phyloP scores from a whole-genome alignment of 1,139 yeast species.

The Geotrichum carabidarum region DNA sequence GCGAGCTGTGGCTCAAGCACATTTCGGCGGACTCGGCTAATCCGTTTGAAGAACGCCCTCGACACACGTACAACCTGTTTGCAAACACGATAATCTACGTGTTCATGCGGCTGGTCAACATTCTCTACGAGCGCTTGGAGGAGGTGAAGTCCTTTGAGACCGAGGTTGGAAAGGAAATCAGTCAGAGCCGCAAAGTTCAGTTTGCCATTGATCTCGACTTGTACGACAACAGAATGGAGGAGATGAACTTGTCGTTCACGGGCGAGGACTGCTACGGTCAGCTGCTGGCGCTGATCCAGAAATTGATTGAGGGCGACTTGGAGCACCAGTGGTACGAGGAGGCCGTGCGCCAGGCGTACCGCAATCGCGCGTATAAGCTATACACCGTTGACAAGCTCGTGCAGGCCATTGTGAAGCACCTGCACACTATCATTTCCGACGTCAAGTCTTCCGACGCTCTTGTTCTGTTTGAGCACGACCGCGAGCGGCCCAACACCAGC shows the following conservation, averaged over 20 bases:
- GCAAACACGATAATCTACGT: conserved; percentile 89
- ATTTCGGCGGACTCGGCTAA: conserved; percentile 12
- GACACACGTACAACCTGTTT: conserved; percentile 63
- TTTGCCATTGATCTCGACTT: conserved; percentile 87
- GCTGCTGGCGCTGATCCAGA: conserved; percentile 64
- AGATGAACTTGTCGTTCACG: conserved; percentile 67
- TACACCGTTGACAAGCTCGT: conserved; percentile 92
- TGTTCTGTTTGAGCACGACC: conserved; percentile 74
- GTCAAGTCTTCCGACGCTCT: conserved; percentile 77
- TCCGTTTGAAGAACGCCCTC: conserved; percentile 18
- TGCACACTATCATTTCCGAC: conserved; percentile 75
- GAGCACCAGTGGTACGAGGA: conserved; percentile 97
- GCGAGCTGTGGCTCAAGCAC: conserved; percentile 57
- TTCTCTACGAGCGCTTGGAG: conserved; percentile 69
- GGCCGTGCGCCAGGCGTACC: conserved; percentile 87
- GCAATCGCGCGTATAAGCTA: conserved; percentile 85
- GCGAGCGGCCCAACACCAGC: conserved; percentile 50
- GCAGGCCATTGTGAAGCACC: conserved; percentile 83
- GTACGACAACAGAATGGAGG: conserved; percentile 74
- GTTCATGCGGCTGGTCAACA: conserved; percentile 80
- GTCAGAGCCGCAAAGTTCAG: conserved; percentile 55
- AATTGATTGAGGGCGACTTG: conserved; percentile 80
- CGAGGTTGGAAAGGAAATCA: conserved; percentile 65
- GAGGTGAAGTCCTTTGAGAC: conserved; percentile 69
- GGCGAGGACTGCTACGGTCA: conserved; percentile 75